Percentiles rank a stretch among this genome's conserved stretches.
Conservation (phyloP, 2,329 filamentous ascomycete genomes). For the Sclerotinia trifoliorum region DNA sequence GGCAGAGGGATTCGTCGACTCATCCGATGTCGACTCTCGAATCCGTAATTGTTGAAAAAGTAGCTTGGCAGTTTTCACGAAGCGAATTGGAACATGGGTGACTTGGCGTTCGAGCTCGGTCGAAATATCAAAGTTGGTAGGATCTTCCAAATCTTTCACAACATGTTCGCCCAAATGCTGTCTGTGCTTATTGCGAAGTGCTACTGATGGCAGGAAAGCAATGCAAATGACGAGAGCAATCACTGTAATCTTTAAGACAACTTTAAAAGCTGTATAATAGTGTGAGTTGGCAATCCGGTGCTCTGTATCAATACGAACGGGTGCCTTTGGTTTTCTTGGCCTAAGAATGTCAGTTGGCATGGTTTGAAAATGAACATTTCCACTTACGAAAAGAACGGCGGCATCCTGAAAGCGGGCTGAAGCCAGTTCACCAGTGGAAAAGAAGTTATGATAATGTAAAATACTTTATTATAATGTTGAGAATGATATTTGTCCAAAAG, state of each 20-base stretch:
- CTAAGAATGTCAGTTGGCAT: conserved; percentile 5
- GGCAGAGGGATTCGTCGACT: not conserved
- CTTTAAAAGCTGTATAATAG: conserved; percentile 14
- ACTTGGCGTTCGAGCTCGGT: conserved; percentile 7
- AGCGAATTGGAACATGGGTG: conserved; percentile 4
- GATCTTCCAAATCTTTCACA: not conserved
- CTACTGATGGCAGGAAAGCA: conserved; percentile 11
- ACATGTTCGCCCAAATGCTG: not conserved
- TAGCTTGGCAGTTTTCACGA: not conserved
- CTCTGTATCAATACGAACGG: not conserved
- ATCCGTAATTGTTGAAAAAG: conserved; percentile 7
- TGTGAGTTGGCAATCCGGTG: not conserved
- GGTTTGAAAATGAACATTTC: not conserved
- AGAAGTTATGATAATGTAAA: conserved; percentile 2
- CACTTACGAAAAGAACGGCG: conserved; percentile 11
- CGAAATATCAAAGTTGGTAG: not conserved
- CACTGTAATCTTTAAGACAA: conserved; percentile 9
- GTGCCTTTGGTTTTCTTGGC: conserved; percentile 9
- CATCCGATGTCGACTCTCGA: not conserved
- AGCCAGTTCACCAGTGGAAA: not conserved
- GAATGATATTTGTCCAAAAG: conserved; percentile 20
- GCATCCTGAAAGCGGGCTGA: not conserved
- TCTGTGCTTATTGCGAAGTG: not conserved
- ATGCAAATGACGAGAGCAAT: conserved; percentile 17
- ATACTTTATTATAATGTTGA: conserved; percentile 16